Evolutionary conservation across 2,329 filamentous ascomycete genomes (phyloP).

Genomic region (Elsinoe ampelina): DNA sequence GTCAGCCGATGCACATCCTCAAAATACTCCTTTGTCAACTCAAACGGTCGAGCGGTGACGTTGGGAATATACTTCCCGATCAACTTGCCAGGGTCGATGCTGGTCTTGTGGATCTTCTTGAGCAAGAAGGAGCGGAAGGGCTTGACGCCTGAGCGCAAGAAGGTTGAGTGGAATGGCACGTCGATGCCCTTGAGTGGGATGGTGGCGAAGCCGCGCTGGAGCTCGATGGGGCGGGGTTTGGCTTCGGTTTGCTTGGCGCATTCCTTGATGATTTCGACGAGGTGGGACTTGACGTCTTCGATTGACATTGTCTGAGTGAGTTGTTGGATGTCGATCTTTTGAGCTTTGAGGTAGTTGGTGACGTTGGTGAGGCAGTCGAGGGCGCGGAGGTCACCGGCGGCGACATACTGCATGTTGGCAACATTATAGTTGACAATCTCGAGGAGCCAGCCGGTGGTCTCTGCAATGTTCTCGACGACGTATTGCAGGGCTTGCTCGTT

Average conservation of each 20-base stretch:
- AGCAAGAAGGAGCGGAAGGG: slow-evolving; percentile 96
- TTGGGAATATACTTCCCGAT: slow-evolving; percentile 99
- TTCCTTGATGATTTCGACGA: slow-evolving; percentile 82
- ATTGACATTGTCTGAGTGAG: slow-evolving; percentile 78
- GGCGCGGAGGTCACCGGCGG: slow-evolving; percentile 56
- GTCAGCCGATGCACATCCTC: slow-evolving; percentile 96
- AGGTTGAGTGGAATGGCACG: slow-evolving; percentile 98
- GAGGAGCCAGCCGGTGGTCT: slow-evolving; percentile 87
- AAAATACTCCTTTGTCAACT: slow-evolving; percentile 96
- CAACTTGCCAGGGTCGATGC: slow-evolving; percentile 92
- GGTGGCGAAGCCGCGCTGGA: slow-evolving; percentile 91
- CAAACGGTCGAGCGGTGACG: slow-evolving; percentile 91
- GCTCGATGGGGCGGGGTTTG: slow-evolving; percentile 79
- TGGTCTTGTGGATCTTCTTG: slow-evolving; percentile 99
- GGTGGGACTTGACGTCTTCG: slow-evolving; percentile 82
- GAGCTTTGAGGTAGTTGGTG: slow-evolving; percentile 88
- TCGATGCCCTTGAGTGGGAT: slow-evolving; percentile 96
- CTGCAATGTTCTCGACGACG: slow-evolving; percentile 88
- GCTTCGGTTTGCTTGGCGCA: slow-evolving; percentile 77
- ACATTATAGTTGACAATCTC: slow-evolving; percentile 97
- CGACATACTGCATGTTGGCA: slow-evolving; percentile 61
- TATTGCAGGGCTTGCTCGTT: slow-evolving; percentile 96
- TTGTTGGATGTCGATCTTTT: slow-evolving; percentile 94
- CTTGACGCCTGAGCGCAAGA: slow-evolving; percentile 95
- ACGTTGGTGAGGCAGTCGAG: slow-evolving; percentile 63